These are phyloP conservation scores for Pseudogymnoascus sp. DNA, from an alignment of 2,329 filamentous ascomycete species.

Conservation along the genomic window DNA sequence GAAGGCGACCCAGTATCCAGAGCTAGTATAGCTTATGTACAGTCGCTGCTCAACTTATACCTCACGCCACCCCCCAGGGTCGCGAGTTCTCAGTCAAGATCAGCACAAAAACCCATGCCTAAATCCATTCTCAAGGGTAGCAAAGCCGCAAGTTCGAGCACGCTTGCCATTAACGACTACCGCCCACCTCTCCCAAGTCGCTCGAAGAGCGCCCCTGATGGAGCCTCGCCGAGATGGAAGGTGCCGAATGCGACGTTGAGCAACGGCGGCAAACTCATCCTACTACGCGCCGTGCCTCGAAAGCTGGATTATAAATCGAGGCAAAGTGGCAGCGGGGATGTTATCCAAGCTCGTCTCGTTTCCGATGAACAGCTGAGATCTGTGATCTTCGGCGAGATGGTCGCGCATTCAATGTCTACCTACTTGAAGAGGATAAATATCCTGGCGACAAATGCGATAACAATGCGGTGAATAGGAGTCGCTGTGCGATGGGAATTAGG, in stretches of 20 bases:
- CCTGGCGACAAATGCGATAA: constrained; percentile 56
- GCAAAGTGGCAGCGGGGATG: constrained; percentile 45
- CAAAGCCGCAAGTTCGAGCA: constrained; percentile 19
- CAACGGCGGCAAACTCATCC: constrained; percentile 61
- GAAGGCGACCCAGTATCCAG: constrained; percentile 77
- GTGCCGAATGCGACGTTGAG: constrained; percentile 61
- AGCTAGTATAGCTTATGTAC: constrained; percentile 70
- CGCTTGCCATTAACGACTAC: constrained; percentile 17
- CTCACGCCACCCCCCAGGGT: constrained; percentile 48
- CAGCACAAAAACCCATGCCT: constrained; percentile 4
- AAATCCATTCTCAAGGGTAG: constrained; percentile 2
- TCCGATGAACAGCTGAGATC: constrained; percentile 60
- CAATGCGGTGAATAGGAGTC: background rate
- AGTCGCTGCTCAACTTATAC: constrained; percentile 64
- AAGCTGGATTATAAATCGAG: constrained; percentile 40
- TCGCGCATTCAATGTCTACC: constrained; percentile 72
- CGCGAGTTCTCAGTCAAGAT: constrained; percentile 9
- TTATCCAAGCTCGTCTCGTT: constrained; percentile 61
- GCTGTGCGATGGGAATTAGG: background rate
- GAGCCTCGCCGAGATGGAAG: constrained; percentile 47
- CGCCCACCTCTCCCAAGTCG: constrained; percentile 14
- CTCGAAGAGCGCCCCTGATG: constrained; percentile 19
- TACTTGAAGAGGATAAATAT: constrained; percentile 67
- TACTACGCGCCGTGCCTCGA: constrained; percentile 50
- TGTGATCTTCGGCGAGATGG: constrained; percentile 74